Base-by-base conservation (phyloP, 345 rosid species). In the Populus simonii region DNA sequence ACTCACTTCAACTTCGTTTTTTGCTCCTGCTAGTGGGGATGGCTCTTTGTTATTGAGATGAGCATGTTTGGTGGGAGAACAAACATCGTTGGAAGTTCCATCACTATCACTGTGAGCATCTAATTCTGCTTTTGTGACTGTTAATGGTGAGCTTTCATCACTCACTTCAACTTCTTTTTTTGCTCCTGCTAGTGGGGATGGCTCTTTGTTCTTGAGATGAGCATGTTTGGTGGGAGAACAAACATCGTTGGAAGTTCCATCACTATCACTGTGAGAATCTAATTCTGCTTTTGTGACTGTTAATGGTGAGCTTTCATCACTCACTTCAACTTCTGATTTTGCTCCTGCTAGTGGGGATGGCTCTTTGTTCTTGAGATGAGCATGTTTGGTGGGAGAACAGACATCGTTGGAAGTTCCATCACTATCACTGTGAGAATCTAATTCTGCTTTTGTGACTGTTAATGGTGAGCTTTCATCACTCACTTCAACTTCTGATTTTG, bases 341-440 rank as follows among this genome's bases (percentile, higher is more conserved):
- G 45, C 72, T 66, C 65, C 82, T 20, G 47, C 77, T 25, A 20
- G 66, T 72, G 57, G 73, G 77, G 83, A 66, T 51, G 66, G 45
- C 75, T 72, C 80, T 76, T 78, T 84, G 59, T 76, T 80, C 70
- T 75, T 79, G 61, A 12, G 62, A 80, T 43, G 10, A 75, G 73
- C 62, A 59, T 49, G 78, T 62, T 66, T 78, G 62, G 73, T 63
- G 11, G 71, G 59, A 39, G 80, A 66, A 81, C 74, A 55, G 70
- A 41, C 66, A 59, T 69, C 73, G 41, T 16, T 57, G 39, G 80
- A 67, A 73, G 33, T 20, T 45, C 66, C 75, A 68, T 36, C 53
- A 5, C 18, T 47, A 15, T 47, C 53, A 47, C 12, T 47, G 53
- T 15, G 3, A 47, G 53, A 18, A 47, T 47, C 17, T 13, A 47